Conservation (phyloP, 2,329 filamentous ascomycete species). For the Fusarium papillatum region DNA sequence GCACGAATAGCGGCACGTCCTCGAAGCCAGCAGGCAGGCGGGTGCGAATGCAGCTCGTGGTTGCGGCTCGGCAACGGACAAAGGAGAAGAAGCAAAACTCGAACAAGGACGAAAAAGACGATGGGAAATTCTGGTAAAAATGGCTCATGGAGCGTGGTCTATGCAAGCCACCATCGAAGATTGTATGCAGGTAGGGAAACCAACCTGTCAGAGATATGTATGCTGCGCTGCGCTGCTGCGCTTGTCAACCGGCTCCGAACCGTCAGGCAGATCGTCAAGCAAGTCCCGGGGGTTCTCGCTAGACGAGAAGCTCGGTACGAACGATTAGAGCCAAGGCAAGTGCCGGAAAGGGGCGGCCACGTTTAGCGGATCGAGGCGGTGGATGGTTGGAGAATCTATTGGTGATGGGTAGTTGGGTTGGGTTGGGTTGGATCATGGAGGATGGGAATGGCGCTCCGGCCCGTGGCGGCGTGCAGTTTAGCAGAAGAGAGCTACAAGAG, state of each 20-base stretch:
- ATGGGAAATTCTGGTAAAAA: slow-evolving; percentile 26
- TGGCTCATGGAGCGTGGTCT: slow-evolving; percentile 36
- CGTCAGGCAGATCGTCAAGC: slow-evolving; percentile 1
- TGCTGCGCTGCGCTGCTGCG: neutral
- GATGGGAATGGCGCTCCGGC: slow-evolving; percentile 32
- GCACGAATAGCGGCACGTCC: neutral
- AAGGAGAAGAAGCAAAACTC: slow-evolving; percentile 7
- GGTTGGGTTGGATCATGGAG: slow-evolving; percentile 21
- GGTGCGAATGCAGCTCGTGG: neutral
- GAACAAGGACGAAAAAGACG: neutral
- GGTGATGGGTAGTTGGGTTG: neutral
- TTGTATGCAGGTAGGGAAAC: slow-evolving; percentile 22
- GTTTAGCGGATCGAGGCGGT: slow-evolving; percentile 36
- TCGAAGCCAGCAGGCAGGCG: slow-evolving; percentile 1
- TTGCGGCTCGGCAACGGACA: slow-evolving; percentile 20
- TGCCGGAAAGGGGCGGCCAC: slow-evolving; percentile 36
- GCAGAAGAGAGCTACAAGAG: neutral
- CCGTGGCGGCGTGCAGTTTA: slow-evolving; percentile 20
- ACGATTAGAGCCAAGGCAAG: slow-evolving; percentile 1
- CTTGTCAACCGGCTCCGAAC: neutral
- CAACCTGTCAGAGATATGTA: slow-evolving; percentile 7
- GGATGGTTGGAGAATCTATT: slow-evolving; percentile 34
- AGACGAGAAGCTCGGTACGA: slow-evolving; percentile 7
- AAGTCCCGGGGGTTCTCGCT: slow-evolving; percentile 17
- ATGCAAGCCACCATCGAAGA: slow-evolving; percentile 39